phyloP scores from a whole-genome alignment of 495 filamentous ascomycete species.

The Tuber magnatum region DNA sequence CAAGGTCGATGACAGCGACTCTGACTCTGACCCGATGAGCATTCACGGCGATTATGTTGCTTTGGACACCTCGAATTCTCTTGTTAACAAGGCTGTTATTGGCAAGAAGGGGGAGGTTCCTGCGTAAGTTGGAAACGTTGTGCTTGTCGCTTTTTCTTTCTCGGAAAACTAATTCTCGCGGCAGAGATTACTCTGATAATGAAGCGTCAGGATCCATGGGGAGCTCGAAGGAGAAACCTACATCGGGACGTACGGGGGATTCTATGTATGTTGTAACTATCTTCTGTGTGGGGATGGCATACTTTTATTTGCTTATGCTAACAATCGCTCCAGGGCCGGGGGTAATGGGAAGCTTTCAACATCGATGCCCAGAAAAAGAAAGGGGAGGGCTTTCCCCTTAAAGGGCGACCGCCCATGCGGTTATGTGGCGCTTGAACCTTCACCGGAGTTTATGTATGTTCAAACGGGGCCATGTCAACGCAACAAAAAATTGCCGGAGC shows the following conservation, averaged over 20 bases:
- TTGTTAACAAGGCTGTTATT: not conserved
- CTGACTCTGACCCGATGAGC: not conserved
- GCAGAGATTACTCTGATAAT: not conserved
- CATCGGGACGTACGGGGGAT: not conserved
- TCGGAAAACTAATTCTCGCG: not conserved
- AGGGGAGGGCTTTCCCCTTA: not conserved
- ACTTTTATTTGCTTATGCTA: not conserved
- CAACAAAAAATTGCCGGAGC: slow-evolving; percentile 9
- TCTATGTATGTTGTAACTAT: not conserved
- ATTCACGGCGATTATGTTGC: not conserved
- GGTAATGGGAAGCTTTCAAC: not conserved
- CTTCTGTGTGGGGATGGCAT: not conserved
- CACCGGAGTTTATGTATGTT: not conserved
- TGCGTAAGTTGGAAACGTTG: not conserved
- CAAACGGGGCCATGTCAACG: not conserved
- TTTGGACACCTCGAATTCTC: not conserved
- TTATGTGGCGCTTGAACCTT: not conserved
- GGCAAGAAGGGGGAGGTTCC: not conserved
- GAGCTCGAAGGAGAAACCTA: not conserved
- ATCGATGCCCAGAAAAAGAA: not conserved
- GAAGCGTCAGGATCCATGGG: not conserved
- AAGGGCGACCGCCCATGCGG: not conserved
- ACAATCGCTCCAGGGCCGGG: not conserved
- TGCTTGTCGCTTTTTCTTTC: not conserved
- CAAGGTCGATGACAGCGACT: not conserved